Conservation (phyloP, 371 early-diverging fungal genomes). For the Apophysomyces variabilis region DNA sequence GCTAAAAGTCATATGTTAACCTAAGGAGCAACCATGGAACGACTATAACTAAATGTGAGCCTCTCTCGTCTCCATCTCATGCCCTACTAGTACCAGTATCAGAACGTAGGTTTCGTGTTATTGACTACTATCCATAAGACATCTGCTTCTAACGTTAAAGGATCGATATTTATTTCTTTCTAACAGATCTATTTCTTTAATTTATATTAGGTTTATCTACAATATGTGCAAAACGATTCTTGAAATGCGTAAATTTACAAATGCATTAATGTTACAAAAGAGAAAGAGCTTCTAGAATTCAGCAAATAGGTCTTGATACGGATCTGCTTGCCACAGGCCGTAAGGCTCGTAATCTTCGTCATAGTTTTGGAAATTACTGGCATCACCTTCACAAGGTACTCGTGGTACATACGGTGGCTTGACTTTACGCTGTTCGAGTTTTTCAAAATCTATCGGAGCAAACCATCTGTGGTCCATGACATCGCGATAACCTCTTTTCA, state of each 20-base stretch:
- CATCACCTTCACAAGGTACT: constrained; percentile 81
- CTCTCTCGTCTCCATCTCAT: too few species aligned
- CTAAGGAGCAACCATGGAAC: too few species aligned
- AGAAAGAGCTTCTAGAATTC: neutral
- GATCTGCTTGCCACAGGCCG: constrained; percentile 39
- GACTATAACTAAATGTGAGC: too few species aligned
- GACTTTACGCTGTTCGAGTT: constrained; percentile 69
- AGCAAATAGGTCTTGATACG: constrained; percentile 14
- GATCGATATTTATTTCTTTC: too few species aligned
- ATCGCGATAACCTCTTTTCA: constrained; percentile 79
- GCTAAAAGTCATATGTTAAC: too few species aligned
- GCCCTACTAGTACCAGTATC: too few species aligned
- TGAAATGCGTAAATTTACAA: constrained; percentile 1
- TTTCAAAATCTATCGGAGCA: constrained; percentile 88
- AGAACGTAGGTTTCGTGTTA: too few species aligned
- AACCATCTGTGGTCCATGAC: constrained; percentile 92
- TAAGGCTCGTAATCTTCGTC: constrained; percentile 74
- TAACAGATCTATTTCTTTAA: too few species aligned
- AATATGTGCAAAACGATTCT: neutral
- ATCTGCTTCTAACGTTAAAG: too few species aligned
- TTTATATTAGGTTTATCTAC: too few species aligned
- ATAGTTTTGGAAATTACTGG: constrained; percentile 93
- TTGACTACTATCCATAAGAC: too few species aligned
- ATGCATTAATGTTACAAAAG: neutral
- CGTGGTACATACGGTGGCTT: constrained; percentile 88